Evolutionary conservation across 164 flowering plant genomes (phyloP), one percentile per base, ranked within the genome.

Genomic region (Dillenia suffruticosa): DNA sequence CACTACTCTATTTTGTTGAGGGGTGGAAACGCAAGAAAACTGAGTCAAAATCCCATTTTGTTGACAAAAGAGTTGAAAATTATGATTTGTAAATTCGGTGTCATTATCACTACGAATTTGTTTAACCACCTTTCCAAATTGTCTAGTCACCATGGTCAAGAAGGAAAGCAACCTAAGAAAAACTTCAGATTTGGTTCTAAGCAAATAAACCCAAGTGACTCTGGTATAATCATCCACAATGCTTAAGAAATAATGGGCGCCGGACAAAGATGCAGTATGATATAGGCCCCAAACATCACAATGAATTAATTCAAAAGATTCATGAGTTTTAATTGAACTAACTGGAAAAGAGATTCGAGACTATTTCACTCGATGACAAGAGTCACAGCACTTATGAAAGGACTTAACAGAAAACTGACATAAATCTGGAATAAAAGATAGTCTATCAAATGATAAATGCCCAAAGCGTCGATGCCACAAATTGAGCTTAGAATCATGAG

Each of bases 211-310:
- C 40, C 40, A 32, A 32, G 40, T 32, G 40, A 5, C 40, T 19
- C 60, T 44, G 12, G 54, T 43, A 32, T 22, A 64, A 64, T 64
- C 67, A 49, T 64, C 60, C 6, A 64, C n/a, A n/a, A n/a, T 14
- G 15, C 56, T 65, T n/a, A 65, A 5, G 44, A 65, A 65, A 16
- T 50, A 65, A 9, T 49, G 48, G 17, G 13, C 8, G 11, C 56
- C 56, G 2, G 5, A 14, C 8, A 5, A 0, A 4, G 62, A 49
- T 1, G 51, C 16, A 10, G 58, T 9, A 10, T 46, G 49, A 46
- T 45, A 65, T 26, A 24, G 24, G 5, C 68, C 68, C 68, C 68
- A 65, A 49, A 57, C 49, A 58, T 65, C 68, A 57, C 19, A 57
- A 50, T 65, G 63, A 1, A 65, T 45, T 3, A 65, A 19, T 9